Conservation (phyloP, 345 rosid genomes). For the Camelina neglecta region DNA sequence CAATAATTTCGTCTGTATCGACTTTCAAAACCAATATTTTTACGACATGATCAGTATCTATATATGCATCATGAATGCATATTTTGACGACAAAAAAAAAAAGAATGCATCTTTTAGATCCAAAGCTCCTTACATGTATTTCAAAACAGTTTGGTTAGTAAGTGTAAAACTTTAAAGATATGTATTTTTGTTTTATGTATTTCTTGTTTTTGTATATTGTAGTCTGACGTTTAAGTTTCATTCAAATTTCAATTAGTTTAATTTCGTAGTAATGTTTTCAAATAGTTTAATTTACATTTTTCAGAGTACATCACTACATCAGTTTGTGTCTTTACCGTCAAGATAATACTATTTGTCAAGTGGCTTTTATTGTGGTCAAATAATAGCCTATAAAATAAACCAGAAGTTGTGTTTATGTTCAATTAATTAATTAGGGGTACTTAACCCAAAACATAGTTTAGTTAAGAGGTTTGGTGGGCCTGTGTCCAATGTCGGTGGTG, state of each 20-base stretch:
- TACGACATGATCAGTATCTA: neutral
- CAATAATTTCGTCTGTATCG: neutral
- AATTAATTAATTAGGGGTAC: neutral
- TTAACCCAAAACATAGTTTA: neutral
- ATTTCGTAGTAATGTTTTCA: neutral
- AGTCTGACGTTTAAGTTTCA: neutral
- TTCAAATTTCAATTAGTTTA: neutral
- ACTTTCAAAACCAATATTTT: neutral
- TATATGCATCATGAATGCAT: neutral
- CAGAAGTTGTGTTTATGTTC: neutral
- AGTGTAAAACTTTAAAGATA: neutral
- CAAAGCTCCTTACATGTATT: neutral
- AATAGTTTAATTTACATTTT: no score
- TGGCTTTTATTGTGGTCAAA: no score
- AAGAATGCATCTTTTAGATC: neutral
- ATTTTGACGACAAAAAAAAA: no score
- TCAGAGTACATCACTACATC: no score
- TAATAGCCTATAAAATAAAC: neutral
- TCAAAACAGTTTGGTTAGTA: neutral
- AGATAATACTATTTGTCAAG: neutral
- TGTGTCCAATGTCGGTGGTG: slow-evolving; percentile 17
- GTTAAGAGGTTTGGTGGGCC: slow-evolving; percentile 13
- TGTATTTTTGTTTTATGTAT: neutral
- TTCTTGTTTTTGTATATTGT: neutral
- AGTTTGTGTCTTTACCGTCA: no score